phyloP scores from a whole-genome alignment of 176 grass and related monocot species.

The Eragrostis nindensis region DNA sequence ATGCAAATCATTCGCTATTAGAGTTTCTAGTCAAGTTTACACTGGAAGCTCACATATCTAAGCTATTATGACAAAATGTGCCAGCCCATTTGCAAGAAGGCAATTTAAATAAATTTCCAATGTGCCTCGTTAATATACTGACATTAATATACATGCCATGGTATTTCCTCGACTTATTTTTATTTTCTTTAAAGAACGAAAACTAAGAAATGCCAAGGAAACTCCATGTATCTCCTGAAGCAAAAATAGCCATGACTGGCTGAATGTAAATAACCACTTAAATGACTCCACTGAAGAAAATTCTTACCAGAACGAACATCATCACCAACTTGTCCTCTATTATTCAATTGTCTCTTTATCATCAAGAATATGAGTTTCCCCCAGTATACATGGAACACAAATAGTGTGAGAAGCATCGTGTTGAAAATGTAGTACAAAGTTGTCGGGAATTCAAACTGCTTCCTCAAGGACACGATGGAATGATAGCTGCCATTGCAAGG shows the following conservation, averaged over 20 bases:
- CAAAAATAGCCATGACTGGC: not conserved
- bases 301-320: constrained; percentile 86
- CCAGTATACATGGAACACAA: constrained; percentile 98
- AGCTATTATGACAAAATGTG: constrained; percentile 1
- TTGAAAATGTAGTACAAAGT: constrained; percentile 88
- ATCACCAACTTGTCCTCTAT: constrained; percentile 91
- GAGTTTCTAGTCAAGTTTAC: not conserved
- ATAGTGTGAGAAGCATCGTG: constrained; percentile 95
- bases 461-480: constrained; percentile 55
- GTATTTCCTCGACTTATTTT: constrained; percentile 12
- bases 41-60: not conserved
- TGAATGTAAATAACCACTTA: constrained; percentile 25
- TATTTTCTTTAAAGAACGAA: not conserved
- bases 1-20: constrained; percentile 1
- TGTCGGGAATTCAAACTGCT: constrained; percentile 61
- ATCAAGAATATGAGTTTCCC: constrained; percentile 96
- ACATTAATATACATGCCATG: constrained; percentile 23
- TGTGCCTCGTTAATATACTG: constrained; percentile 9
- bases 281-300: constrained; percentile 31
- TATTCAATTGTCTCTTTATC: constrained; percentile 90
- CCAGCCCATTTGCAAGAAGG: constrained; percentile 12
- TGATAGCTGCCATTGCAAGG: constrained; percentile 68
- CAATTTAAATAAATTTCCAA: constrained; percentile 16
- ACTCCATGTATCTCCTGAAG: not conserved
- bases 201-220: not conserved